Evolutionary conservation across 225 moss, liverwort and hornwort species (phyloP), one percentile per base, ranked within the genome.

Genomic region (Straminergon stramineum): DNA sequence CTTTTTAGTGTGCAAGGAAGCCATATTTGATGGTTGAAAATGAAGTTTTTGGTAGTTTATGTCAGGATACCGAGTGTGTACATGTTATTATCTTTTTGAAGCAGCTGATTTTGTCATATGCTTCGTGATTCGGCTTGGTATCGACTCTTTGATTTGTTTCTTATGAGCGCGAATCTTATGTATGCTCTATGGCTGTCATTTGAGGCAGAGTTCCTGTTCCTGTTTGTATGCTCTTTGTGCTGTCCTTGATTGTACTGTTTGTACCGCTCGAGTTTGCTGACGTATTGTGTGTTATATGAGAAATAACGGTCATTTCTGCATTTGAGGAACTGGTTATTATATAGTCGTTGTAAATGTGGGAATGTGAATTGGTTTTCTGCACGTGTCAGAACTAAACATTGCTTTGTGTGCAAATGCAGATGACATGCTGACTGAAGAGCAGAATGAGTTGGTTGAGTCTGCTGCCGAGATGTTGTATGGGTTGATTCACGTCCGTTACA

Each of bases 391-490:
- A 28, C 20, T 91, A 14, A 78, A 27, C 37, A 37, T n/a, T 31
- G 79, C 35, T 81, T 35, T 26, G 17, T 88, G 68, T 53, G 81
- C 52, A n/a, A 79, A 78, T 83, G 93, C 95, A 99, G 98, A 99
- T 90, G 98, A 96, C 88, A 97, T 97, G 96, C 88, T 99, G 51
- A 99, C 97, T 43, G 98, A 99, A 89, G 98, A 99, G 93, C 98
- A 99, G 87, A 99, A 97, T 64, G 98, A 99, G 90, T 93, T 99
- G 92, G 98, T 99, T 84, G 98, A 97, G 86, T 96, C 98, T 34
- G 98, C 98, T 86, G 98, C 98, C 22, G 98, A 99, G 94, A 99
- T 99, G 97, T 91, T 99, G 86, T 99, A 99, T 89, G 98, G 98
- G 68, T 92, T 99, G 82, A 99, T 99, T 90, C 98, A 99, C 89